Percentiles rank a stretch among this genome's conserved stretches.
Evolutionary conservation across 106 monocot species (phyloP).

Genomic region (Dendrobium catenatum): DNA sequence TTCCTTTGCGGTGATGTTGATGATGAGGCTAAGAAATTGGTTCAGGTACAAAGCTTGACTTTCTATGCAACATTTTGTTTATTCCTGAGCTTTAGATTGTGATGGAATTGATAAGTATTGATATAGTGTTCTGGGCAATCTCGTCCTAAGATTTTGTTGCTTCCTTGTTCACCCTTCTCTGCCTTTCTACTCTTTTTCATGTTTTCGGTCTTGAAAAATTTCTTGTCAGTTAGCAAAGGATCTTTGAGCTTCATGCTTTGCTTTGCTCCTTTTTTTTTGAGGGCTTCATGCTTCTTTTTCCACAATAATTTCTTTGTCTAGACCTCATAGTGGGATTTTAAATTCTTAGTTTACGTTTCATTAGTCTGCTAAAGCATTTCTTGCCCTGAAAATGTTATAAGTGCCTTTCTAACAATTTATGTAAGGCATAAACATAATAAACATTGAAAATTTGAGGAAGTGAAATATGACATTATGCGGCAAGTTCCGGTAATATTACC

Average conservation of each 20-base stretch:
- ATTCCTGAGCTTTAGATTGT: neutral
- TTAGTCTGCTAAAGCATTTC: too few relatives aligned
- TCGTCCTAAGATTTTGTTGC: neutral
- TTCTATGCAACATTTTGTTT: neutral
- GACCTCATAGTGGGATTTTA: too few relatives aligned
- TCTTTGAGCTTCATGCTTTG: neutral
- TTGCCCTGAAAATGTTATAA: too few relatives aligned
- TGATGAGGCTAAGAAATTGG: conserved; percentile 66
- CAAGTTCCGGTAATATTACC: too few relatives aligned
- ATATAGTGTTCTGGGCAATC: neutral
- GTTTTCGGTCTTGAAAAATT: neutral
- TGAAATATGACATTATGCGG: too few relatives aligned
- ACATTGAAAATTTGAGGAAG: too few relatives aligned
- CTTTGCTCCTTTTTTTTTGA: neutral
- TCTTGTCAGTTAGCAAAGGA: neutral
- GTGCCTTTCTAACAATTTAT: too few relatives aligned
- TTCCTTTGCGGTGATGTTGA: conserved; percentile 84
- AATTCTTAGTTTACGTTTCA: too few relatives aligned
- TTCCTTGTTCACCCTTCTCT: neutral
- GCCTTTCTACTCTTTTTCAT: neutral
- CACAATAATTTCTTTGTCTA: too few relatives aligned
- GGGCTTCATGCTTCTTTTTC: too few relatives aligned
- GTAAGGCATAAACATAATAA: too few relatives aligned
- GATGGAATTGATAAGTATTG: neutral
- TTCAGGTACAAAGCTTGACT: conserved; percentile 45